These are phyloP conservation scores for Boletus fagicola DNA, from an alignment of 768 basidiomycete genomes.

Conservation along the genomic window DNA sequence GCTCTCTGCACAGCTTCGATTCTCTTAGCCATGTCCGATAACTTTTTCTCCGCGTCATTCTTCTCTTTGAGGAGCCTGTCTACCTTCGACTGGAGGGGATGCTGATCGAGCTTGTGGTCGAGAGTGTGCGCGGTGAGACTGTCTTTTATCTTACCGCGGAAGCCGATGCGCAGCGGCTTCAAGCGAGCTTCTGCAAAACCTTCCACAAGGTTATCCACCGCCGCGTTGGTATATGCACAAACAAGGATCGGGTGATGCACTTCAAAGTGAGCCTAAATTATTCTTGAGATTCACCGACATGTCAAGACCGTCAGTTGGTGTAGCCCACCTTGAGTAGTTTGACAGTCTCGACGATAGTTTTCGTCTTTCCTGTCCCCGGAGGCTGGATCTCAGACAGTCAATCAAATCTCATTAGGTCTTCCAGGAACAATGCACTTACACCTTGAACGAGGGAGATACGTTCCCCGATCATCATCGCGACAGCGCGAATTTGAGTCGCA, in stretches of 20 bases:
- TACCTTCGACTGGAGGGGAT: constrained; percentile 51
- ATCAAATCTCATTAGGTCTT: not conserved
- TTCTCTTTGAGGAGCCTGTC: constrained; percentile 42
- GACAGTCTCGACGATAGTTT: constrained; percentile 84
- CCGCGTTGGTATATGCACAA: constrained; percentile 93
- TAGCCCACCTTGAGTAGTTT: constrained; percentile 67
- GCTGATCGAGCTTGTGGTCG: constrained; percentile 59
- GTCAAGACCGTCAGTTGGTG: not conserved
- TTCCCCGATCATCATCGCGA: constrained; percentile 84
- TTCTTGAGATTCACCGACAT: not conserved
- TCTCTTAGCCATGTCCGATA: constrained; percentile 27
- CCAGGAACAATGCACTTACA: constrained; percentile 41
- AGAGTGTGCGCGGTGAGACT: constrained; percentile 59
- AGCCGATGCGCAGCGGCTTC: constrained; percentile 76
- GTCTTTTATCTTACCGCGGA: constrained; percentile 54
- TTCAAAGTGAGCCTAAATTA: constrained; percentile 66
- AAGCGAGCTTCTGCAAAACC: constrained; percentile 61
- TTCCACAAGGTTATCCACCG: constrained; percentile 87
- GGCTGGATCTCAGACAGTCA: constrained; percentile 46
- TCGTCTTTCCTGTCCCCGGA: constrained; percentile 91
- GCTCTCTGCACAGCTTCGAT: constrained; percentile 21
- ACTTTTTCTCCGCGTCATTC: constrained; percentile 28
- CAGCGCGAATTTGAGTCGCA: constrained; percentile 71
- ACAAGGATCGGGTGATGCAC: constrained; percentile 83
- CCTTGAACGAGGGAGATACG: constrained; percentile 83